Evolutionary conservation across 2,329 filamentous ascomycete genomes (phyloP).

Genomic region (Fusarium tupiense): DNA sequence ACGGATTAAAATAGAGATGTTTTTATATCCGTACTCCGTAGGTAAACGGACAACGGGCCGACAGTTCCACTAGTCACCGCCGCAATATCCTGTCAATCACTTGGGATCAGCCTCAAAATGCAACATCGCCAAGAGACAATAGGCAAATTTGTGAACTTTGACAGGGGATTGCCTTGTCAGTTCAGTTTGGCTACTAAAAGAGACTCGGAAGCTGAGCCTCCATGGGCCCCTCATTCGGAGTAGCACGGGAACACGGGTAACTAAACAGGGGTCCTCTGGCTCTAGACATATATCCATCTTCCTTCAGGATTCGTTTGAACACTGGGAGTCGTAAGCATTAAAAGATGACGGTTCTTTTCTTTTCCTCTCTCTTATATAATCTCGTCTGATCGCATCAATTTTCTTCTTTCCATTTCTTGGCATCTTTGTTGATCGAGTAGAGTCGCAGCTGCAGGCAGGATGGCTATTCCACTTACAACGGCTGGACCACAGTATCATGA

Average conservation of each 20-base stretch:
- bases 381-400: neutral
- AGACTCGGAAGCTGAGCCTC: constrained; percentile 14
- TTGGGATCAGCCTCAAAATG: neutral
- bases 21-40: neutral
- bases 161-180: neutral
- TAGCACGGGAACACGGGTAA: neutral
- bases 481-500: neutral
- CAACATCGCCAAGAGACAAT: neutral
- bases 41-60: neutral
- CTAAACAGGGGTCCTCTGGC: constrained; percentile 2
- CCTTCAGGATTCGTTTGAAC: constrained; percentile 2
- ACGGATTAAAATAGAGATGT: neutral
- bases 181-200: neutral
- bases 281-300: neutral
- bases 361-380: neutral
- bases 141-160: neutral
- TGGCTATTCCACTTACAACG: constrained; percentile 1
- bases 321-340: neutral
- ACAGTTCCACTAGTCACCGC: neutral
- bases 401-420: neutral
- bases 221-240: constrained; percentile 6
- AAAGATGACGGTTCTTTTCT: neutral
- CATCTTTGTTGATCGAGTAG: neutral
- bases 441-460: neutral
- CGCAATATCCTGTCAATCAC: neutral